Evolutionary conservation across 2,329 filamentous ascomycete species (phyloP), one percentile per base, ranked within the genome.

Genomic region (Fusarium sp.): DNA sequence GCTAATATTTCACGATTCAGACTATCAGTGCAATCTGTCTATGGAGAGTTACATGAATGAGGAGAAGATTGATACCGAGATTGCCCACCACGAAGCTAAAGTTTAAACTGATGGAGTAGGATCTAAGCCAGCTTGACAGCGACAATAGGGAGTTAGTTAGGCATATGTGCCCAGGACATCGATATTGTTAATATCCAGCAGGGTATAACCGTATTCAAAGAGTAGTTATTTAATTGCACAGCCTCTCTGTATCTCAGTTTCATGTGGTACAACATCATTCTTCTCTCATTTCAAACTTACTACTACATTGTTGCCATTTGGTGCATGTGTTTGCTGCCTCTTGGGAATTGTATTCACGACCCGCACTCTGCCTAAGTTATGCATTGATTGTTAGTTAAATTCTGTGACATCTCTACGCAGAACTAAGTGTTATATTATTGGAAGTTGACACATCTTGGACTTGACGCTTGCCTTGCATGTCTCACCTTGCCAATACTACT

Each of bases 21-120:
- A 45, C n/a, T 57, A 57, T 26, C 39, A 57, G 28, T 57, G 54
- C 18, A 57, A 45, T 2, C n/a, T 57, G 6, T 57, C 54, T 18
- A 57, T 57, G 54, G 54, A 57, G n/a, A 57, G 54, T 7, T 57
- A 57, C 20, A 57, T 57, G 54, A 57, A 57, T 57, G 54, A 57
- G 17, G 54, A 57, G 13, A 57, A 57, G 5, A 26, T 57, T 2
- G 28, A 17, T 1, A 7, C 39, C 5, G 39, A 57, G 54, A 26
- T 57, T 4, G 28, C 14, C 12, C 54, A 57, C n/a, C 39, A 57
- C 18, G 54, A 57, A 20, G 28, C 39, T 6, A 45, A 57, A 15
- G 54, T 44, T 22, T 57, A 13, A 22, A 20, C 0, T 45, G 15
- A 11, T 15, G 8, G 17, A 17, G 7, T 10, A 42, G 20, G 4